phyloP scores from a whole-genome alignment of 1,139 yeast species.

The Saccharomycopsis phalli region DNA sequence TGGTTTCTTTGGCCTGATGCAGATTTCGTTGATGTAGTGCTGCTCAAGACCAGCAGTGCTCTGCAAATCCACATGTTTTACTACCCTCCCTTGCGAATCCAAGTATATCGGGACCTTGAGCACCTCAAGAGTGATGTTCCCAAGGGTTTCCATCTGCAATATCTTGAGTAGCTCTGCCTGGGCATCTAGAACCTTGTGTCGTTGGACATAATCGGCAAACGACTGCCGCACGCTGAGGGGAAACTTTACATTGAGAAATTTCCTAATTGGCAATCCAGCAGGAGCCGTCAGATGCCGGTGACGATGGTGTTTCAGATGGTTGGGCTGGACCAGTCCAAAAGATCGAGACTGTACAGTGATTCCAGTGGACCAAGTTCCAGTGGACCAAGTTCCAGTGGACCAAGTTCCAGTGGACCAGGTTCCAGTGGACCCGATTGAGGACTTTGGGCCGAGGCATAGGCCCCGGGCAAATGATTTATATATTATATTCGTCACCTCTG shows the following conservation, averaged over 20 bases:
- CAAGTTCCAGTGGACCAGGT: too few species aligned
- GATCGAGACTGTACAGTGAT: too few species aligned
- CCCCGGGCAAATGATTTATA: too few species aligned
- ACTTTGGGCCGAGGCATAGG: too few species aligned
- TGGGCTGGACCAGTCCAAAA: too few species aligned
- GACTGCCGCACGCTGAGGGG: constrained; percentile 50
- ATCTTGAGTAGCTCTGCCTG: constrained; percentile 44
- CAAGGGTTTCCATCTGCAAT: constrained; percentile 31
- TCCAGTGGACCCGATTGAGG: too few species aligned
- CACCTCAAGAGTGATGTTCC: constrained; percentile 29
- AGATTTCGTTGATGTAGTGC: constrained; percentile 57
- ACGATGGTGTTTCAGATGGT: too few species aligned
- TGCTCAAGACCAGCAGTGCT: too few species aligned
- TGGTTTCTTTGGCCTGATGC: constrained; percentile 37
- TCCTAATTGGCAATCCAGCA: constrained; percentile 49
- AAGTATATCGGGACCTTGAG: constrained; percentile 31
- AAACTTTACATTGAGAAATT: constrained; percentile 43
- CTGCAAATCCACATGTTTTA: background rate
- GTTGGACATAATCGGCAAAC: constrained; percentile 37
- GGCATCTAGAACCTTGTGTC: constrained; percentile 36
- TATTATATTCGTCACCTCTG: too few species aligned
- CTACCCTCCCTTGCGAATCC: constrained; percentile 22
- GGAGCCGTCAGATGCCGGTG: constrained; percentile 45
- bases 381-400: too few species aligned
- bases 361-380: too few species aligned